These are phyloP conservation scores for Coemansia sp. DNA, from an alignment of 192 early-diverging fungal species.

Conservation along the genomic window DNA sequence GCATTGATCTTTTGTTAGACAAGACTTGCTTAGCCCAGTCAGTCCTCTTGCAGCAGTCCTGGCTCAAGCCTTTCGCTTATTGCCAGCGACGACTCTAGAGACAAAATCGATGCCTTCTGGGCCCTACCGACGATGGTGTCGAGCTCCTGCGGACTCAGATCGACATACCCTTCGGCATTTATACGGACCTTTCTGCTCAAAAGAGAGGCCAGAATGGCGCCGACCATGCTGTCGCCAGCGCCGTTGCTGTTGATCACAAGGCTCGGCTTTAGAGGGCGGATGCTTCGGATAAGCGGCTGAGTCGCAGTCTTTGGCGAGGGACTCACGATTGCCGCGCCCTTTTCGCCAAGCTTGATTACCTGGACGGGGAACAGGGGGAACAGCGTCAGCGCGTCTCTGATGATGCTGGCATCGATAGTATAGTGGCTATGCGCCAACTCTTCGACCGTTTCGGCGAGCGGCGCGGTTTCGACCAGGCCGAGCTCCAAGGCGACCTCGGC, in stretches of 20 bases:
- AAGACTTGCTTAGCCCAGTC: too few relatives aligned
- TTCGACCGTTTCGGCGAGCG: conserved; percentile 11
- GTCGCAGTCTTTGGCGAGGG: conserved; percentile 2
- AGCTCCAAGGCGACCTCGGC: conserved; percentile 26
- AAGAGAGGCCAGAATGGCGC: conserved; percentile 58
- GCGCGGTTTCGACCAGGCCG: conserved; percentile 14
- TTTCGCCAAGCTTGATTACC: conserved; percentile 67
- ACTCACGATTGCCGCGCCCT: conserved; percentile 57
- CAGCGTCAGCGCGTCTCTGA: conserved; percentile 33
- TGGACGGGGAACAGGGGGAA: conserved; percentile 56
- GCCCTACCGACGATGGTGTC: conserved; percentile 29
- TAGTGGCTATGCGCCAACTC: conserved; percentile 12
- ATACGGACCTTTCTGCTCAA: conserved; percentile 1
- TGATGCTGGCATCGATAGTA: conserved; percentile 7
- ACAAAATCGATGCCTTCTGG: conserved; percentile 37
- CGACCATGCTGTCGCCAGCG: conserved; percentile 63
- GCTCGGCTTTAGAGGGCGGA: conserved; percentile 17
- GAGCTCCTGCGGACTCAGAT: conserved; percentile 12
- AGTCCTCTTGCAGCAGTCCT: conserved; percentile 6
- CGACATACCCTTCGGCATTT: conserved; percentile 5
- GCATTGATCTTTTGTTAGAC: too few relatives aligned
- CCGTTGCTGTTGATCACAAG: conserved; percentile 36
- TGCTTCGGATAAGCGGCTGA: conserved; percentile 15
- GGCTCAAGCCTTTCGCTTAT: conserved; percentile 32
- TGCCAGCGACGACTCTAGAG: conserved; percentile 31